phyloP scores from a whole-genome alignment of 805 yeast species.

The Schizosaccharomyces lindneri region DNA sequence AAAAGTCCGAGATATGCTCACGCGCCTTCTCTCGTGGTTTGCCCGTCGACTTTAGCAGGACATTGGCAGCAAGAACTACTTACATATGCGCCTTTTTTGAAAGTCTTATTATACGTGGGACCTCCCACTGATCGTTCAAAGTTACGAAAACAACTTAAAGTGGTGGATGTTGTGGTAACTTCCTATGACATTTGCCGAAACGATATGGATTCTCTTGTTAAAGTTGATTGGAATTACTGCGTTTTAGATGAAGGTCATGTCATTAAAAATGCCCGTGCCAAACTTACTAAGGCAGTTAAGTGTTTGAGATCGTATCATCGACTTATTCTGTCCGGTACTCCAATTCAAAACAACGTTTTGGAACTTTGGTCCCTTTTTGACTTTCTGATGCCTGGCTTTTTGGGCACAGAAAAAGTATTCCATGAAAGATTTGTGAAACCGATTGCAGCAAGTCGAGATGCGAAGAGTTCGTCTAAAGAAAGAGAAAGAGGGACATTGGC shows the following conservation, averaged over 20 bases:
- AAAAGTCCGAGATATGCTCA: slow-evolving; percentile 39
- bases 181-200: slow-evolving; percentile 92
- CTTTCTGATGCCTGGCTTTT: slow-evolving; percentile 93
- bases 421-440: slow-evolving; percentile 95
- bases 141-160: slow-evolving; percentile 26
- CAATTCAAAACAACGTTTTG: slow-evolving; percentile 87
- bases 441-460: slow-evolving; percentile 74
- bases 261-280: slow-evolving; percentile 73
- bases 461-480: slow-evolving; percentile 63
- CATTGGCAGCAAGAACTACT: slow-evolving; percentile 94
- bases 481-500: slow-evolving; percentile 96
- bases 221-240: slow-evolving; percentile 66
- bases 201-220: slow-evolving; percentile 41
- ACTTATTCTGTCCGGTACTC: slow-evolving; percentile 82
- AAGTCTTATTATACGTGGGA: slow-evolving; percentile 76
- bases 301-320: slow-evolving; percentile 65
- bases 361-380: slow-evolving; percentile 96
- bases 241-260: slow-evolving; percentile 95
- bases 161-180: slow-evolving; percentile 70
- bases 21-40: slow-evolving; percentile 63
- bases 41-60: slow-evolving; percentile 95
- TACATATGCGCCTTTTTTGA: slow-evolving; percentile 71
- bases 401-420: slow-evolving; percentile 83
- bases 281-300: slow-evolving; percentile 73
- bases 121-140: slow-evolving; percentile 47